Evolutionary conservation across 257 asterid species (phyloP).

Genomic region (Primulina huaijiensis): DNA sequence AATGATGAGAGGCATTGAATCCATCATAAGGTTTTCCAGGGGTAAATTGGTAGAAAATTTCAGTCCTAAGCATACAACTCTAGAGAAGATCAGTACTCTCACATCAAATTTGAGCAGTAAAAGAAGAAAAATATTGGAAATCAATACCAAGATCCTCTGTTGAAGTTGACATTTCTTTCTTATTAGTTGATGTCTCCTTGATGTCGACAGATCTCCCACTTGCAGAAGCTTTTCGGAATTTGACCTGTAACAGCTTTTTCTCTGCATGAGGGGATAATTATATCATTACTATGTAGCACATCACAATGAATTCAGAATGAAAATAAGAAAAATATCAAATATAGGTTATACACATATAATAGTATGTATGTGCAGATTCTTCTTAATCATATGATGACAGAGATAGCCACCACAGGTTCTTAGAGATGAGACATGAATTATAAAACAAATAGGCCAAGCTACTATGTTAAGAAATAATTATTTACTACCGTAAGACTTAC

Average conservation of each 20-base stretch:
- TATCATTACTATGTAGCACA: constrained; percentile 18
- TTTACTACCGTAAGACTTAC: too few relatives aligned
- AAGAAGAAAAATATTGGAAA: constrained; percentile 3
- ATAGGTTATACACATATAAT: not conserved
- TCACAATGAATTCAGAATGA: constrained; percentile 5
- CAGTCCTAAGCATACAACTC: constrained; percentile 2
- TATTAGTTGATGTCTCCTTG: constrained; percentile 40
- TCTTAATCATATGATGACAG: too few relatives aligned
- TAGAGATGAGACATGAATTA: not conserved
- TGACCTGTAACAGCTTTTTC: constrained; percentile 80
- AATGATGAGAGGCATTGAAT: constrained; percentile 18
- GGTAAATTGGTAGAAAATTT: not conserved
- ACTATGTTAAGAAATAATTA: too few relatives aligned
- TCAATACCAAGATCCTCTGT: constrained; percentile 88
- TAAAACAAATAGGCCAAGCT: too few relatives aligned
- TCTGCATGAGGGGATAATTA: constrained; percentile 50
- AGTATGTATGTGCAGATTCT: not conserved
- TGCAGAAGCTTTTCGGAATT: constrained; percentile 70
- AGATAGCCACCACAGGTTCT: not conserved
- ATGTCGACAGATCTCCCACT: constrained; percentile 53
- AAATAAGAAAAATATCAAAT: not conserved
- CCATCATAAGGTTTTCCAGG: constrained; percentile 18
- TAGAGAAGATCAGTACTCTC: constrained; percentile 4
- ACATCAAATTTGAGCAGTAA: constrained; percentile 8
- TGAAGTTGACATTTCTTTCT: constrained; percentile 72